Base-by-base conservation (phyloP, 805 yeast species). In the Clavispora phyllophila region DNA sequence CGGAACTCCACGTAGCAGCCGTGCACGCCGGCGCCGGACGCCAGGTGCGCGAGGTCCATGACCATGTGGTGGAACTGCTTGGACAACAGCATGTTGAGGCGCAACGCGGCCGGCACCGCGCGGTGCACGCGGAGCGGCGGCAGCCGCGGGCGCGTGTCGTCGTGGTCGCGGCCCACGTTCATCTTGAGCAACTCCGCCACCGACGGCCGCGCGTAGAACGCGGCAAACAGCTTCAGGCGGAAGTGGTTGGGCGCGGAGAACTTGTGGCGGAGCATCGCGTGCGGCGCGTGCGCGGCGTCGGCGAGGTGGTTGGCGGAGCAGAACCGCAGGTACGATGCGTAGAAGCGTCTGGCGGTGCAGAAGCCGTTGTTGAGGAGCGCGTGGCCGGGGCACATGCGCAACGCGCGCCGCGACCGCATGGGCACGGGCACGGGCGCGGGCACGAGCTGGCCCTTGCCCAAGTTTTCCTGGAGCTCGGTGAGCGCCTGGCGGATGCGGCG, bases 401-500 rank as follows among this genome's bases (percentile, higher is more conserved):
- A 9, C 12, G 14, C 13, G 33, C 33, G 33, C n/a, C 33, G 33
- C 13, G 31, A 9, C 10, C 35, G 34, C 33, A 26, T 32, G 34
- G 41, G 42, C 4, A 69, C 74, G 3, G 79, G 78, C 5, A 72
- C 66, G 15, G 65, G 68, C 7, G 63, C 58, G 3, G 65, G 65
- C 34, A 68, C 70, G 2, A 68, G 61, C n/a, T 56, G 48, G 23
- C 56, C 49, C 25, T 50, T 61, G 50, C 47, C 49, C 36, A 40
- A 26, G 36, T 33, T 34, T 25, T 68, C 70, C 27, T 70, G 68
- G 42, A 77, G 61, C 45, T 77, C 81, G 48, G 74, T 73, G 20
- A 77, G 63, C 23, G 71, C 68, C 54, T 70, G 70, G 44, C 72
- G 69, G 45, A 73, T 61, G 43, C 72, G 74, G 48, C 70, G 62